Evolutionary conservation across 2,329 filamentous ascomycete genomes (phyloP).

Genomic region (Aureobasidium sp.): DNA sequence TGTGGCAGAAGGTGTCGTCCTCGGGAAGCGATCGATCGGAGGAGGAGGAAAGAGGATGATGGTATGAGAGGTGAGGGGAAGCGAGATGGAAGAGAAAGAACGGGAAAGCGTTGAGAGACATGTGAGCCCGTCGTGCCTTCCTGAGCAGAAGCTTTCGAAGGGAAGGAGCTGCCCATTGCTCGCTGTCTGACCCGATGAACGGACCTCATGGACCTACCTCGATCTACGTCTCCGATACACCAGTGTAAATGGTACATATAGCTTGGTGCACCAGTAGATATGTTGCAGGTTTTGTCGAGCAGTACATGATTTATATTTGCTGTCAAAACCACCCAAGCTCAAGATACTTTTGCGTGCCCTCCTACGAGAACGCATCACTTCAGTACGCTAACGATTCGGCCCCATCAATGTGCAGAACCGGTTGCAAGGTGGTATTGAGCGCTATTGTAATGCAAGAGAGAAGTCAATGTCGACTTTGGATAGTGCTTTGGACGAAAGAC

Average conservation of each 20-base stretch:
- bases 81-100: neutral
- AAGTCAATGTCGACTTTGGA: neutral
- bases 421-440: neutral
- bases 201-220: neutral
- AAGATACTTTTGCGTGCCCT: too few relatives aligned
- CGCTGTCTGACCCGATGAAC: too few relatives aligned
- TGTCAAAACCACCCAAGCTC: neutral
- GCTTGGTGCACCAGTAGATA: neutral
- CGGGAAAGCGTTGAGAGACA: neutral
- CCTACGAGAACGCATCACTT: neutral
- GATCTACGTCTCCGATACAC: neutral
- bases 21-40: neutral
- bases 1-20: neutral
- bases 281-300: too few relatives aligned
- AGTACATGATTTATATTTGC: neutral
- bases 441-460: neutral
- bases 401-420: too few relatives aligned
- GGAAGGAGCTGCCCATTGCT: neutral
- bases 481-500: neutral
- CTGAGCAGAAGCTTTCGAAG: neutral
- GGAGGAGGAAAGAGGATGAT: neutral
- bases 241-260: neutral
- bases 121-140: neutral
- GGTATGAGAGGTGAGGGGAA: neutral
- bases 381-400: too few relatives aligned